Conservation (phyloP, 192 early-diverging fungal species). For the Fimicolochytrium jonesii region DNA sequence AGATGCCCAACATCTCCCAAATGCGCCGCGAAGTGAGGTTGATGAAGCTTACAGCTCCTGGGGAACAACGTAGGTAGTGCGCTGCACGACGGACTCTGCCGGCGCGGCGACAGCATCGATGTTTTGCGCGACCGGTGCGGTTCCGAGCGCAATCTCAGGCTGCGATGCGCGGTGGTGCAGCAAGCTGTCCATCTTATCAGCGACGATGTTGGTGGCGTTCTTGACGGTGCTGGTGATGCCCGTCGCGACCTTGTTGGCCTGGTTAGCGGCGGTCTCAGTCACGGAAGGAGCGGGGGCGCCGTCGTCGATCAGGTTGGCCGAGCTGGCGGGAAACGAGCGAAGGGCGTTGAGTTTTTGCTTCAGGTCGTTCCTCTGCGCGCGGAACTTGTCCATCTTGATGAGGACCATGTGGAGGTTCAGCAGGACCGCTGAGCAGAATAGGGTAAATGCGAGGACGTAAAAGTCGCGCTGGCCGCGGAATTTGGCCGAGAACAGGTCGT, state of each 20-base stretch:
- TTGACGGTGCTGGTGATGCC: neutral
- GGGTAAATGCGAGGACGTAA: slow-evolving; percentile 26
- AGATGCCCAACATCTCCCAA: no score
- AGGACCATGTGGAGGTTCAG: slow-evolving; percentile 19
- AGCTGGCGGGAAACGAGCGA: neutral
- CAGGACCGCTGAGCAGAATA: slow-evolving; percentile 26
- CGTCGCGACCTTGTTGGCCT: neutral
- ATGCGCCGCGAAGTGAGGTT: no score
- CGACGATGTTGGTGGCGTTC: neutral
- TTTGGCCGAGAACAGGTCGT: slow-evolving; percentile 23
- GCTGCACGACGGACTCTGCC: slow-evolving; percentile 6
- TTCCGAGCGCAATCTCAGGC: neutral
- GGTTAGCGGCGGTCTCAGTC: neutral
- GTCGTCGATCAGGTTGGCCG: neutral
- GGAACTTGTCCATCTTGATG: slow-evolving; percentile 28
- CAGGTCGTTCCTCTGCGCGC: slow-evolving; percentile 18
- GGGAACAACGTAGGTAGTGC: neutral
- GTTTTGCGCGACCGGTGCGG: neutral
- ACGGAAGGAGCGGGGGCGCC: neutral
- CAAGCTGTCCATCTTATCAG: slow-evolving; percentile 7
- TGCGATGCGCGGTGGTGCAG: neutral
- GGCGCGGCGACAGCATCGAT: neutral
- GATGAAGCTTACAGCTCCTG: no score
- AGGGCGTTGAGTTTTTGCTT: neutral
- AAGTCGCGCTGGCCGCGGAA: slow-evolving; percentile 33